Evolutionary conservation across 129 eudicot species (phyloP).

Genomic region (Tagetes erecta): DNA sequence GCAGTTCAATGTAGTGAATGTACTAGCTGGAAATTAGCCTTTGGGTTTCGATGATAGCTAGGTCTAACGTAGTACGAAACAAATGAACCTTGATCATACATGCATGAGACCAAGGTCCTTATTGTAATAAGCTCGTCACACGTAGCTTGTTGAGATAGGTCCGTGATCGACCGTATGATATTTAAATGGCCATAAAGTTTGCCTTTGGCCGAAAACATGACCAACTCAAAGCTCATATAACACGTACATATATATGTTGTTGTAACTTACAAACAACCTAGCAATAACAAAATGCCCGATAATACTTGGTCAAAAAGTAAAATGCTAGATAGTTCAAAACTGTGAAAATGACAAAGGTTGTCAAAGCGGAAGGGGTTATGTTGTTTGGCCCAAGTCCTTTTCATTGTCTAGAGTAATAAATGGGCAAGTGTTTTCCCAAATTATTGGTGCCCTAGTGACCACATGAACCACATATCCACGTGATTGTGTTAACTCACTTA

Average conservation of each 20-base stretch:
- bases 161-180: neutral
- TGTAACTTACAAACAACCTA: neutral
- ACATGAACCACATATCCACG: slow-evolving; percentile 29
- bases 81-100: neutral
- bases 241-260: neutral
- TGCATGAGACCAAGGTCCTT: neutral
- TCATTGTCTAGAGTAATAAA: slow-evolving; percentile 44
- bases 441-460: slow-evolving; percentile 32
- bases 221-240: neutral
- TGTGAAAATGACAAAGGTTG: neutral
- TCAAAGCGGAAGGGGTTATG: neutral
- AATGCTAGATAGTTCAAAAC: neutral
- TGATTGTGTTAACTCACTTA: slow-evolving; percentile 23
- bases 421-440: slow-evolving; percentile 25
- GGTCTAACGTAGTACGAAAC: neutral
- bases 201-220: neutral
- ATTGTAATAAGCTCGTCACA: neutral
- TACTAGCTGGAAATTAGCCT: too few relatives aligned
- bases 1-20: too few relatives aligned
- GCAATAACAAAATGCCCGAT: neutral
- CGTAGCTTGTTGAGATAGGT: neutral
- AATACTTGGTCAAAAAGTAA: neutral
- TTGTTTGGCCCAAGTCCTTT: slow-evolving; percentile 40
- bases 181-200: neutral
- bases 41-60: too few relatives aligned